phyloP scores from a whole-genome alignment of 1,284 basidiomycete species.

The Melampsora americana region DNA sequence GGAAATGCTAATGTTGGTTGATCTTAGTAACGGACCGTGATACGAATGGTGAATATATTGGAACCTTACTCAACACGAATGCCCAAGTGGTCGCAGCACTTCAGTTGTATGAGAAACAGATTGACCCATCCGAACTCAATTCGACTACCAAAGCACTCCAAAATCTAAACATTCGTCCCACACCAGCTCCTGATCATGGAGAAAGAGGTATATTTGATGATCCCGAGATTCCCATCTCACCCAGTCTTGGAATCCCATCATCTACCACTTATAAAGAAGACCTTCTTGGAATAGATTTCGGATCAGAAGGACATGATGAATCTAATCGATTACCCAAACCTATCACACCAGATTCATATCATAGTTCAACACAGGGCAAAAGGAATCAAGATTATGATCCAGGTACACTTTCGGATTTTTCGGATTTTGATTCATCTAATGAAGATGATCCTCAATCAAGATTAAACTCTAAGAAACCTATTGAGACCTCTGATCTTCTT shows the following conservation, averaged over 20 bases:
- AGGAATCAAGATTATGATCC: not conserved
- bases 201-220: too few relatives aligned
- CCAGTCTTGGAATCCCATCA: too few relatives aligned
- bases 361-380: not conserved
- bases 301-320: not conserved
- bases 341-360: not conserved
- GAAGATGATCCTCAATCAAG: not conserved
- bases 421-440: slow-evolving; percentile 23
- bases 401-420: slow-evolving; percentile 27
- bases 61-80: slow-evolving; percentile 22
- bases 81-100: slow-evolving; percentile 12
- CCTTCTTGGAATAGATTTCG: slow-evolving; percentile 16
- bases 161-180: not conserved
- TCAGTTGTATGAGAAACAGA: not conserved
- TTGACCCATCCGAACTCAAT: slow-evolving; percentile 1
- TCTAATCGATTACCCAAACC: slow-evolving; percentile 1
- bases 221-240: too few relatives aligned
- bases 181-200: too few relatives aligned
- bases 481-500: too few relatives aligned
- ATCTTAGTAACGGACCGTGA: slow-evolving; percentile 10
- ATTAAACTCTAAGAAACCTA: too few relatives aligned
- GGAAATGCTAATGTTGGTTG: not conserved
- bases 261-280: not conserved
- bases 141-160: not conserved
- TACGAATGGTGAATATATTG: slow-evolving; percentile 22